Evolutionary conservation across 441 rosid genomes (phyloP), one percentile per base, ranked within the genome.

Genomic region (Daphne laureola): DNA sequence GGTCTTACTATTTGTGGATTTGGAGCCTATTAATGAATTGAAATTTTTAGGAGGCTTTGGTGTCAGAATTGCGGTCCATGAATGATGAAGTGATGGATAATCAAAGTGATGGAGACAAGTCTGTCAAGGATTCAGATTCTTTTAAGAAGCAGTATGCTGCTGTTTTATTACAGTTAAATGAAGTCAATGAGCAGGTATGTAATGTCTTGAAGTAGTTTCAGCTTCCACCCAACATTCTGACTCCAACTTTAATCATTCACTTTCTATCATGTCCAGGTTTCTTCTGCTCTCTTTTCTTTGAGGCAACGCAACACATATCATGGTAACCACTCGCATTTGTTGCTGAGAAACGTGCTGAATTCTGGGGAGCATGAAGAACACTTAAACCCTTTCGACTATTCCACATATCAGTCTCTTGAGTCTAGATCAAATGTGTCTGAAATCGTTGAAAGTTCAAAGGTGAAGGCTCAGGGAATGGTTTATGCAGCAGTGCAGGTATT

Each of bases 91-190:
- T 76, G 57, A 57, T 69, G 61, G 77, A 78, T 61, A 67, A 62
- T 53, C 79, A 73, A 67, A 81, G 69, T 59, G 77, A 67, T 56
- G 81, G 72, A 41, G 61, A 69, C 53, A 66, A 60, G 54, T 51
- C 69, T 46, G 50, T 69, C 14, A 76, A 73, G 73, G 82, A 76
- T 46, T 78, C 80, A 31, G 87, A 78, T 58, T 63, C 73, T 59
- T 78, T 78, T 58, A 78, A 73, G 76, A 81, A 78, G 69, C 76
- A 75, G 49, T 78, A 81, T 66, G 87, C 83, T 51, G 81, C 83
- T 44, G 72, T 75, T 54, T 72, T 81, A 54, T 66, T 69, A 38
- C 79, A 58, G 78, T 69, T 81, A 55, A 78, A 77, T 18, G 80
- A 78, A 65, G 54, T 76, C 54, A 78, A 78, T 68, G 79, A 76